Percentiles rank a stretch among this genome's conserved stretches.
Evolutionary conservation across 2,329 filamentous ascomycete genomes (phyloP).

Genomic region (Fusarium nisikadoi): DNA sequence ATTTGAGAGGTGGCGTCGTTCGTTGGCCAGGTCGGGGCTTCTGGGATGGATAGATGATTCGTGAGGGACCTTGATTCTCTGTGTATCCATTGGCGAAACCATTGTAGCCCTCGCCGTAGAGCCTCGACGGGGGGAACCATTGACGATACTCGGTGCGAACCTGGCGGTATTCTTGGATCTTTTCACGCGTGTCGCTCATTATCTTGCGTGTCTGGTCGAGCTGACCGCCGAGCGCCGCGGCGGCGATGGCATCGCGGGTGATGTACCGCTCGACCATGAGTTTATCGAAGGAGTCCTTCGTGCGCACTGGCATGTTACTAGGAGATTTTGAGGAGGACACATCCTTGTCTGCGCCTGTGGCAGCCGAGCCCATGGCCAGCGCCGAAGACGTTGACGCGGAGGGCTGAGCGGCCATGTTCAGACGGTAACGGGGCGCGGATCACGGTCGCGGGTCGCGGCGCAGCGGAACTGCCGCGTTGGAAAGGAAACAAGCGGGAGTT

Average conservation of each 20-base stretch:
- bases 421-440: slow-evolving; percentile 38
- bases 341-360: slow-evolving; percentile 48
- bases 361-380: slow-evolving; percentile 47
- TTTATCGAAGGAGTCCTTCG: slow-evolving; percentile 66
- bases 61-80: slow-evolving; percentile 72
- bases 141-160: slow-evolving; percentile 66
- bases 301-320: slow-evolving; percentile 56
- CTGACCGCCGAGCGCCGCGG: slow-evolving; percentile 61
- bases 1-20: slow-evolving; percentile 76
- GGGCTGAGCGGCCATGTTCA: slow-evolving; percentile 58
- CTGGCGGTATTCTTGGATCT: slow-evolving; percentile 75
- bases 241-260: slow-evolving; percentile 64
- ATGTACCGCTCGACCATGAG: slow-evolving; percentile 65
- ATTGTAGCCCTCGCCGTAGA: slow-evolving; percentile 81
- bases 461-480: slow-evolving; percentile 52
- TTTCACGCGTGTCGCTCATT: slow-evolving; percentile 71
- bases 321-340: slow-evolving; percentile 33
- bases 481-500: slow-evolving; percentile 39
- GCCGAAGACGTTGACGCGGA: slow-evolving; percentile 52
- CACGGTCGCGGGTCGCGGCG: slow-evolving; percentile 44
- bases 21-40: slow-evolving; percentile 81
- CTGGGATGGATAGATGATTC: slow-evolving; percentile 81
- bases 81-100: slow-evolving; percentile 91
- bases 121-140: slow-evolving; percentile 65
- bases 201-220: slow-evolving; percentile 66